These are phyloP conservation scores for Neophaeococcomyces mojaviensis DNA, from an alignment of 2,329 filamentous ascomycete species.

Conservation along the genomic window DNA sequence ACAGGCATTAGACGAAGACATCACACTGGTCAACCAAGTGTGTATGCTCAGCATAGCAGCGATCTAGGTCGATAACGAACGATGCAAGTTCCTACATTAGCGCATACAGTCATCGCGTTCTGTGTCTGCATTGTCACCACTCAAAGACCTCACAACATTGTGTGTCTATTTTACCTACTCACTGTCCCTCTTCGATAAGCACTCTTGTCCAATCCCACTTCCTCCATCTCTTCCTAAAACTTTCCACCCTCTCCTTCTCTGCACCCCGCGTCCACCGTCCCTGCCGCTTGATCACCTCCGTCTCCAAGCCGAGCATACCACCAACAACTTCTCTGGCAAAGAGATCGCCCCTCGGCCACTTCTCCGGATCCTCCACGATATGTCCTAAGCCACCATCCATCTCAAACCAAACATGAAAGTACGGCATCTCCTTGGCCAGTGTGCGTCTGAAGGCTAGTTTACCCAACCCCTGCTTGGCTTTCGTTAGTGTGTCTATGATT, in stretches of 20 bases:
- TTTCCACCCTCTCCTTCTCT: conserved; percentile 55
- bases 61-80: too few relatives aligned
- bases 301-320: conserved; percentile 78
- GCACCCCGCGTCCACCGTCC: conserved; percentile 72
- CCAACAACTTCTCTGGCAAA: conserved; percentile 89
- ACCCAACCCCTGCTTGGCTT: conserved; percentile 58
- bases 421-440: conserved; percentile 92
- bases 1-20: too few relatives aligned
- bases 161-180: too few relatives aligned
- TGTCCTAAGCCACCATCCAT: conserved; percentile 89
- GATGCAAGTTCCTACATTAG: too few relatives aligned
- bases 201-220: conserved; percentile 85
- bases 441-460: conserved; percentile 72
- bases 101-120: too few relatives aligned
- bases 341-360: conserved; percentile 84
- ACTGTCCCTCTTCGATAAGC: conserved; percentile 27
- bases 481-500: conserved; percentile 71
- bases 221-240: conserved; percentile 76
- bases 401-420: conserved; percentile 95
- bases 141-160: too few relatives aligned
- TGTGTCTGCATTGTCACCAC: too few relatives aligned
- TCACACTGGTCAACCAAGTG: too few relatives aligned
- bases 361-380: conserved; percentile 74
- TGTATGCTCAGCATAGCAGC: too few relatives aligned
- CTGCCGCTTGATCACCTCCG: conserved; percentile 81